phyloP scores from a whole-genome alignment of 116 monocot genomes.

The Thalassia testudinum region DNA sequence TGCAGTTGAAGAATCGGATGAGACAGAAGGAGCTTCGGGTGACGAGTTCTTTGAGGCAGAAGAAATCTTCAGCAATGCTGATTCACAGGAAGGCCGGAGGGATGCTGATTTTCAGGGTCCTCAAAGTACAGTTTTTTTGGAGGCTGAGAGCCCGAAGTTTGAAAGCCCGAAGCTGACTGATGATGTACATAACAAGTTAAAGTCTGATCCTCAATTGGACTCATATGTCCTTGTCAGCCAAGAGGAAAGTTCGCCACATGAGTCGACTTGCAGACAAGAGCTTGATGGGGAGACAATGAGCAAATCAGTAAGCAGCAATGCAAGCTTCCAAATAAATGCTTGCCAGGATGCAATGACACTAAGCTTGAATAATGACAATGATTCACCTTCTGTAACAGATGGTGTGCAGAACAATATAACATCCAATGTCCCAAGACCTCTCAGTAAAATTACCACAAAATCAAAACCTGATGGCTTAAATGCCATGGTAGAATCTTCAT shows the following conservation, averaged over 20 bases:
- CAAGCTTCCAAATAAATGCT: too few relatives aligned
- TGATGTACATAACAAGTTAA: conserved; percentile 6
- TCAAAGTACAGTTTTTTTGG: not conserved
- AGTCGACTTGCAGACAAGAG: not conserved
- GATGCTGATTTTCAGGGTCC: conserved; percentile 24
- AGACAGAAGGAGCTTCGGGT: conserved; percentile 32
- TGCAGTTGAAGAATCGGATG: conserved; percentile 28
- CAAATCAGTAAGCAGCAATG: too few relatives aligned
- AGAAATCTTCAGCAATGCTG: conserved; percentile 77
- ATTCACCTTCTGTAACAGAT: too few relatives aligned
- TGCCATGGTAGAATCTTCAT: not conserved
- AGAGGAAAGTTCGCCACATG: not conserved
- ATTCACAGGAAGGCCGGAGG: conserved; percentile 40
- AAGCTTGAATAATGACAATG: too few relatives aligned
- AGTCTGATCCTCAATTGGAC: conserved; percentile 2
- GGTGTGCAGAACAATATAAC: too few relatives aligned
- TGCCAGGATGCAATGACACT: too few relatives aligned
- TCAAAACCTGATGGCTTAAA: not conserved
- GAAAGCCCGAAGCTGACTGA: conserved; percentile 8
- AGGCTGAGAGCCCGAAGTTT: conserved; percentile 4
- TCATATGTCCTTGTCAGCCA: not conserved
- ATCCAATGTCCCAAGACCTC: too few relatives aligned
- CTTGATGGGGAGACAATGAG: too few relatives aligned
- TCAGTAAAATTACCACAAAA: too few relatives aligned
- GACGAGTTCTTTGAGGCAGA: conserved; percentile 82